phyloP scores from a whole-genome alignment of 75 land plant genomes.

The Cryptomeria japonica region DNA sequence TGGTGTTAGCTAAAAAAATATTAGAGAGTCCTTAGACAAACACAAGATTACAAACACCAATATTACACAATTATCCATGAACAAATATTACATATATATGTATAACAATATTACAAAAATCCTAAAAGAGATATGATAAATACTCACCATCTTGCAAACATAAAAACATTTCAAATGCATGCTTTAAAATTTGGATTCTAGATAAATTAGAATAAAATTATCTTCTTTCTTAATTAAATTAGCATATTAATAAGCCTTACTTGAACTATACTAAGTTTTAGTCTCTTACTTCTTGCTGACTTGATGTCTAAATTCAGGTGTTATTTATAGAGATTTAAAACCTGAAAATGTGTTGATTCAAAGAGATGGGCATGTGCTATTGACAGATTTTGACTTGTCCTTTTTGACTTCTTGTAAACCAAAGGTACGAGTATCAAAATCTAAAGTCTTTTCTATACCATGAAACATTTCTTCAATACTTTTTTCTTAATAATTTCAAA shows the following conservation, averaged over 20 bases:
- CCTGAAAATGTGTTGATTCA: conserved; percentile 88
- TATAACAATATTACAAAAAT: not conserved
- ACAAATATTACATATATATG: not conserved
- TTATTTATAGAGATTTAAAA: conserved; percentile 81
- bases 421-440: conserved; percentile 44
- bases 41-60: too few relatives aligned
- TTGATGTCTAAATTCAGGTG: conserved; percentile 40
- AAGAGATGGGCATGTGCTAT: conserved; percentile 71
- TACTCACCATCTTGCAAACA: not conserved
- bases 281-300: not conserved
- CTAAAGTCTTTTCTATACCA: not conserved
- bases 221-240: not conserved
- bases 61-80: not conserved
- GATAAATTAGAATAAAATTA: not conserved
- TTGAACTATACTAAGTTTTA: not conserved
- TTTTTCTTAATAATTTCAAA: not conserved
- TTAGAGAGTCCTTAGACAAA: too few relatives aligned
- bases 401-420: conserved; percentile 68
- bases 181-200: not conserved
- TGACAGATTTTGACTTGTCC: conserved; percentile 88
- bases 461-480: not conserved
- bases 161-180: not conserved
- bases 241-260: not conserved
- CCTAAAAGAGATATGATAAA: not conserved
- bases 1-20: too few relatives aligned